Percentiles rank a stretch among this genome's conserved stretches.
Evolutionary conservation across 495 filamentous ascomycete species (phyloP).

Genomic region (Trichoderma asperelloides): DNA sequence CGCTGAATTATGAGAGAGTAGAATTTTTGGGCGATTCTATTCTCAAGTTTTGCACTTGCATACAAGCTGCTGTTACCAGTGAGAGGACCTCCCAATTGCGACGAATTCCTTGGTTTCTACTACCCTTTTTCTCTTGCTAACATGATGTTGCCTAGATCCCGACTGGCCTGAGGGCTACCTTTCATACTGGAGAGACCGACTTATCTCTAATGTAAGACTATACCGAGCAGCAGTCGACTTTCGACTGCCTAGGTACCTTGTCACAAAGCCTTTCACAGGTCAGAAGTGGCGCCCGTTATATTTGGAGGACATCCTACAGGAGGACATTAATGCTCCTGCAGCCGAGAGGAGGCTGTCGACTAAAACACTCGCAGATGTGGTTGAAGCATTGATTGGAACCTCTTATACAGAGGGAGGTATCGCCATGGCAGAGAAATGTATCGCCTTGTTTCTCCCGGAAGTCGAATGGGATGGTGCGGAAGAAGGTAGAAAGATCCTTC

Average conservation of each 20-base stretch:
- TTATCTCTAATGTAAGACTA: slow-evolving; percentile 66
- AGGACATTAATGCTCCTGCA: background rate
- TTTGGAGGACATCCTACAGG: slow-evolving; percentile 40
- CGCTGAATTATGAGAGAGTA: slow-evolving; percentile 70
- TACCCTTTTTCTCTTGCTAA: background rate
- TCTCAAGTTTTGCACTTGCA: slow-evolving; percentile 66
- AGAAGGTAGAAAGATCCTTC: slow-evolving; percentile 23
- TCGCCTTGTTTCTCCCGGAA: slow-evolving; percentile 58
- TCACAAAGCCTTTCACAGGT: slow-evolving; percentile 57
- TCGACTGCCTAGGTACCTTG: slow-evolving; percentile 66
- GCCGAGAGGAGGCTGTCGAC: slow-evolving; percentile 44
- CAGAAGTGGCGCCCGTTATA: slow-evolving; percentile 63
- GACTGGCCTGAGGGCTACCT: slow-evolving; percentile 76
- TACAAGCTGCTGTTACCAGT: slow-evolving; percentile 55
- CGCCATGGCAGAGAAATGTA: slow-evolving; percentile 52
- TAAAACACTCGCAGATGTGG: slow-evolving; percentile 82
- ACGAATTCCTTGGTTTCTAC: background rate
- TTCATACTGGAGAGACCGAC: slow-evolving; percentile 53
- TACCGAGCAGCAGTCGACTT: slow-evolving; percentile 50
- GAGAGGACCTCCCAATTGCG: slow-evolving; percentile 11
- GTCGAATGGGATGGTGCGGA: slow-evolving; percentile 43
- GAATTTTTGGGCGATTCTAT: slow-evolving; percentile 86
- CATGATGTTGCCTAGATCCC: slow-evolving; percentile 31
- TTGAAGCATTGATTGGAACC: slow-evolving; percentile 77
- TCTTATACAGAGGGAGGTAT: slow-evolving; percentile 64